These are phyloP conservation scores for Erodium texanum DNA, from an alignment of 441 rosid species.

Conservation along the genomic window DNA sequence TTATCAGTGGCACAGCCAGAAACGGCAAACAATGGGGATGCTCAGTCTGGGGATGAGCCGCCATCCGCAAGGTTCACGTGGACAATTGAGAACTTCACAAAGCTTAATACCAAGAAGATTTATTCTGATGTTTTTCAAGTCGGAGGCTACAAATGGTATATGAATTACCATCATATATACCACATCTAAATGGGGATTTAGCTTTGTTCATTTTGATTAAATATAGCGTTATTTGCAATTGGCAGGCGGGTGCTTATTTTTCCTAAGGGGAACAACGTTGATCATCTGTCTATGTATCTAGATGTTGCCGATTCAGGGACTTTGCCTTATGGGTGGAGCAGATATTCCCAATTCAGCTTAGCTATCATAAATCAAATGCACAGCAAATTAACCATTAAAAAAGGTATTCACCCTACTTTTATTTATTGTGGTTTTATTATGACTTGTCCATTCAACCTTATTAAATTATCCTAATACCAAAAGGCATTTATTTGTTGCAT, in stretches of 20 bases:
- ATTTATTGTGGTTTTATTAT: background rate
- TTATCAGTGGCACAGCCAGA: constrained; percentile 54
- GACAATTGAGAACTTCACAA: constrained; percentile 60
- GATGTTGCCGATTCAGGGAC: constrained; percentile 76
- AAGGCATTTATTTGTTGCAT: background rate
- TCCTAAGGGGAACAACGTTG: constrained; percentile 94
- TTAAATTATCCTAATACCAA: background rate
- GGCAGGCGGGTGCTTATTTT: constrained; percentile 79
- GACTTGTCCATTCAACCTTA: background rate
- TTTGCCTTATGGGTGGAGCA: constrained; percentile 87
- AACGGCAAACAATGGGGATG: constrained; percentile 51
- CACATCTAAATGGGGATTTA: background rate
- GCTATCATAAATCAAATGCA: constrained; percentile 69
- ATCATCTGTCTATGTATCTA: constrained; percentile 85
- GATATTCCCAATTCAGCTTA: constrained; percentile 83
- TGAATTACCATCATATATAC: background rate
- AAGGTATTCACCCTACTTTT: constrained; percentile 37
- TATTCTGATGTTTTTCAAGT: constrained; percentile 68
- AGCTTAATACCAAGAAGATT: constrained; percentile 74
- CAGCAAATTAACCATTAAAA: constrained; percentile 56
- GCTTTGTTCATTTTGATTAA: constrained; percentile 13
- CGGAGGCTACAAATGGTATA: constrained; percentile 81
- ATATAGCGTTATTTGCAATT: constrained; percentile 15
- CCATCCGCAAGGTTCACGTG: constrained; percentile 69
- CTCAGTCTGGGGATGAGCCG: constrained; percentile 72